phyloP scores from a whole-genome alignment of 352 stramenopile genomes.

The Pythium phragmiticola region DNA sequence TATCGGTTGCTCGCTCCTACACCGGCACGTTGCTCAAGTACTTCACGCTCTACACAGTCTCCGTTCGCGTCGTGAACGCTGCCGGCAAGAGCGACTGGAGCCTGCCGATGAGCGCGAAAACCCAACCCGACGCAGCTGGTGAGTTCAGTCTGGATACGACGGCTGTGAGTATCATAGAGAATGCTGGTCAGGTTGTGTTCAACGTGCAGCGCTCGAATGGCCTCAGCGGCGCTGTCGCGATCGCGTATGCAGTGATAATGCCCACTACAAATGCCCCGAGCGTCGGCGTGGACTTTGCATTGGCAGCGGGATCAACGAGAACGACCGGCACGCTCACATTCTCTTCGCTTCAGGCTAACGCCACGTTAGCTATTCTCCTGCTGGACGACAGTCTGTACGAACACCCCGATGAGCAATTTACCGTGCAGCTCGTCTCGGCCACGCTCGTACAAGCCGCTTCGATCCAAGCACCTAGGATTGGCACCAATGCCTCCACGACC shows the following conservation, averaged over 20 bases:
- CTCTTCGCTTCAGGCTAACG: slow-evolving; percentile 26
- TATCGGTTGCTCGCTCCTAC: slow-evolving; percentile 10
- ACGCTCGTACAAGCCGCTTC: not conserved
- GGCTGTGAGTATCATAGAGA: slow-evolving; percentile 35
- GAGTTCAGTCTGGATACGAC: slow-evolving; percentile 44
- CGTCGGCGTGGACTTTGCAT: slow-evolving; percentile 38
- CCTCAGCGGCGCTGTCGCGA: slow-evolving; percentile 39
- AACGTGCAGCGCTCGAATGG: slow-evolving; percentile 41
- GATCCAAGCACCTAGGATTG: slow-evolving; percentile 31
- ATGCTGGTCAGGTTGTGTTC: slow-evolving; percentile 34
- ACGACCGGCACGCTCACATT: slow-evolving; percentile 36
- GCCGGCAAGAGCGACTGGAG: slow-evolving; percentile 39
- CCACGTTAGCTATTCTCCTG: slow-evolving; percentile 36
- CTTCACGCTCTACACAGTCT: slow-evolving; percentile 37
- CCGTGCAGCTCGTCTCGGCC: slow-evolving; percentile 30
- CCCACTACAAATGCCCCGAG: slow-evolving; percentile 22
- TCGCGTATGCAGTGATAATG: slow-evolving; percentile 28
- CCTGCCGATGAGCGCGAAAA: slow-evolving; percentile 24
- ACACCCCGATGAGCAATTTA: slow-evolving; percentile 38
- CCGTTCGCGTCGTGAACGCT: slow-evolving; percentile 37
- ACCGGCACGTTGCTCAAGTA: slow-evolving; percentile 33
- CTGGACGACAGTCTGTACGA: slow-evolving; percentile 51
- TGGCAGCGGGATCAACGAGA: slow-evolving; percentile 20
- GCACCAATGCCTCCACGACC: slow-evolving; percentile 27
- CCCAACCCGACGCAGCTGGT: slow-evolving; percentile 49